These are phyloP conservation scores for Myochromella boudieri DNA, from an alignment of 768 basidiomycete species.

Conservation along the genomic window DNA sequence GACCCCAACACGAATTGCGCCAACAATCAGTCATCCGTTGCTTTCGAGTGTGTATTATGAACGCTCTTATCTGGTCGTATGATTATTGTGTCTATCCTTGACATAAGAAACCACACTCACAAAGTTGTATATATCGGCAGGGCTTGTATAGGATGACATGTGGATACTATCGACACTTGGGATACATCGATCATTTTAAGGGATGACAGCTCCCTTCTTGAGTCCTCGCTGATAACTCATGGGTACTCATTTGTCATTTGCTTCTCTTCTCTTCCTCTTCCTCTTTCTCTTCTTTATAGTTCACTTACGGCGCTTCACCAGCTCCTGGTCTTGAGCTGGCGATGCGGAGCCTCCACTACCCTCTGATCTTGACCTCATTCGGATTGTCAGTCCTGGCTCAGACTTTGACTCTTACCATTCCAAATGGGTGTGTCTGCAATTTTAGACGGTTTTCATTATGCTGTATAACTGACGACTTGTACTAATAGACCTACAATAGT, in stretches of 20 bases:
- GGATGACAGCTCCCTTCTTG: conserved; percentile 16
- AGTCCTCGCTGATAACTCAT: conserved; percentile 3
- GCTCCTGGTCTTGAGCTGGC: conserved; percentile 7
- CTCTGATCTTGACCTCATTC: background rate
- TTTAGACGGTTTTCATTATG: background rate
- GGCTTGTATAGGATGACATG: conserved; percentile 1
- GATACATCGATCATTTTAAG: conserved; percentile 17
- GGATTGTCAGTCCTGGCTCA: conserved; percentile 3
- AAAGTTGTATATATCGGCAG: background rate
- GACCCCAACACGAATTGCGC: too few relatives aligned
- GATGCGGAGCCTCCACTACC: conserved; percentile 7
- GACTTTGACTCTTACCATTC: conserved; percentile 9
- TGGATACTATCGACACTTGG: conserved; percentile 10
- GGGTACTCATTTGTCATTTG: conserved; percentile 7
- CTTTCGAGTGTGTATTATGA: background rate
- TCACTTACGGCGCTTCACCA: conserved; percentile 1
- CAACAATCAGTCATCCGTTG: background rate
- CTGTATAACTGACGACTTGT: background rate
- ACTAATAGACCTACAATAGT: conserved; percentile 1
- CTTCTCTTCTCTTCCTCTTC: background rate
- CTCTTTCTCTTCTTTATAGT: conserved; percentile 4
- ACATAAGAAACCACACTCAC: background rate
- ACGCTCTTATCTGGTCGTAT: background rate
- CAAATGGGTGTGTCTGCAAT: conserved; percentile 3
- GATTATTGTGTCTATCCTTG: background rate